phyloP scores from a whole-genome alignment of 805 yeast genomes.

The Ogataea neopini region DNA sequence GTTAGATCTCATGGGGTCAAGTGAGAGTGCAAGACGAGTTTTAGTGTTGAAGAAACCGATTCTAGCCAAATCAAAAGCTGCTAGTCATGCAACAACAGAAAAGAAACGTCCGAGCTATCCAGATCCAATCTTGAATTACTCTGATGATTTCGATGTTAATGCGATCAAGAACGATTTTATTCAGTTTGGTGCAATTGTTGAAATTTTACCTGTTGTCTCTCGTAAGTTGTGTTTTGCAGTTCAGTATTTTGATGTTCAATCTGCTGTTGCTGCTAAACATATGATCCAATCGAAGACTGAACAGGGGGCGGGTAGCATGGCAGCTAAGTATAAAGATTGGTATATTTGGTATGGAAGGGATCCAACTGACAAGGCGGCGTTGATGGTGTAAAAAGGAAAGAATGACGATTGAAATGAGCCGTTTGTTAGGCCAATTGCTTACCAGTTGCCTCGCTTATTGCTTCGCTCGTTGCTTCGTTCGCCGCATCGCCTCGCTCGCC shows the following conservation, averaged over 20 bases:
- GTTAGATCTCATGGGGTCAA: constrained; percentile 35
- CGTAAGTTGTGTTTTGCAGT: constrained; percentile 61
- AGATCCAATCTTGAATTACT: constrained; percentile 42
- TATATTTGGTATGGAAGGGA: constrained; percentile 66
- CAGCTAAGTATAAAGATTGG: constrained; percentile 59
- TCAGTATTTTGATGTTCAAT: constrained; percentile 55
- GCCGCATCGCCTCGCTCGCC: too few species aligned
- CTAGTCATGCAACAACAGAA: constrained; percentile 15
- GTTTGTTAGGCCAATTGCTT: too few species aligned
- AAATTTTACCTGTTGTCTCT: constrained; percentile 66
- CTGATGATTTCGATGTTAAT: constrained; percentile 46
- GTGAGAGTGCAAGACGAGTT: constrained; percentile 54
- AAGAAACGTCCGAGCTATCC: constrained; percentile 39
- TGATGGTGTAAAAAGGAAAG: constrained; percentile 8
- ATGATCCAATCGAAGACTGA: constrained; percentile 38
- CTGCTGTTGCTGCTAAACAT: constrained; percentile 61
- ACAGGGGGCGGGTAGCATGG: constrained; percentile 26
- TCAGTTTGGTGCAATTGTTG: constrained; percentile 59
- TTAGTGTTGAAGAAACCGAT: constrained; percentile 48
- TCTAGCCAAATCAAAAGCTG: constrained; percentile 25
- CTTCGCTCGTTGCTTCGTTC: too few species aligned
- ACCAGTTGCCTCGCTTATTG: too few species aligned
- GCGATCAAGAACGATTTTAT: constrained; percentile 51
- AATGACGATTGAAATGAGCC: too few species aligned
- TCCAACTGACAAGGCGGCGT: constrained; percentile 52